Base-by-base conservation (phyloP, 805 yeast species). In the Brettanomyces anomalus region DNA sequence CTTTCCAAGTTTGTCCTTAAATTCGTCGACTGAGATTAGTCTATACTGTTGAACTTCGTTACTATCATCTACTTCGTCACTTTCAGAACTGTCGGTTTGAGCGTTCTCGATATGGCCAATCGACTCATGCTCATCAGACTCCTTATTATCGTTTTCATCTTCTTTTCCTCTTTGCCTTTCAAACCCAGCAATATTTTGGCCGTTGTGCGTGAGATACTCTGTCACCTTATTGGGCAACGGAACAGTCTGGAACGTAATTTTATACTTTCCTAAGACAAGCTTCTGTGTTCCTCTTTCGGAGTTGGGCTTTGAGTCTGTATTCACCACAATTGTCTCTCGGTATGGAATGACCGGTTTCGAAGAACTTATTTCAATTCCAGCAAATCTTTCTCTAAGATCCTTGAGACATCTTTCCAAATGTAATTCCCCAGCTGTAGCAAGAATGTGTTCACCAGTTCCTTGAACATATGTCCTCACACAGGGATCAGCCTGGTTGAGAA, bases 301-400 rank as follows among this genome's bases (percentile, higher is more conserved):
- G 17, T 64, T 70, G 0, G 68, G 48, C 37, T 71, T 73, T 70
- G 79, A 65, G 13, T 67, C 65, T 10, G 73, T 61, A 4, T 67
- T 62, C 14, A 76, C 62, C 10, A 39, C 36, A 39, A 86, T 77
- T 0, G 97, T 85, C 60, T 93, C 99, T 48, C 95, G 68, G 58
- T 83, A 93, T 10, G 98, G 97, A 50, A 93, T 94, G 18, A 85
- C 90, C 0, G 98, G 97, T 54, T 86, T 85, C 21, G 96, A 90
- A 28, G 81, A 77, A 3, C 83, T 76, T 10, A 93, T 79, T 40
- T 87, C 96, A 51, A 88, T 77, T 11, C 89, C 88, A 0, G 97
- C 97, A 71, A 88, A 93, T 51, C 97, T 70, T 54, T 86, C 96
- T 43, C 75, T 78, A 55, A 93, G 66, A 64, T 93, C 99, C 55